Evolutionary conservation across 2,329 filamentous ascomycete species (phyloP).

Genomic region (Aureobasidium uvarum): DNA sequence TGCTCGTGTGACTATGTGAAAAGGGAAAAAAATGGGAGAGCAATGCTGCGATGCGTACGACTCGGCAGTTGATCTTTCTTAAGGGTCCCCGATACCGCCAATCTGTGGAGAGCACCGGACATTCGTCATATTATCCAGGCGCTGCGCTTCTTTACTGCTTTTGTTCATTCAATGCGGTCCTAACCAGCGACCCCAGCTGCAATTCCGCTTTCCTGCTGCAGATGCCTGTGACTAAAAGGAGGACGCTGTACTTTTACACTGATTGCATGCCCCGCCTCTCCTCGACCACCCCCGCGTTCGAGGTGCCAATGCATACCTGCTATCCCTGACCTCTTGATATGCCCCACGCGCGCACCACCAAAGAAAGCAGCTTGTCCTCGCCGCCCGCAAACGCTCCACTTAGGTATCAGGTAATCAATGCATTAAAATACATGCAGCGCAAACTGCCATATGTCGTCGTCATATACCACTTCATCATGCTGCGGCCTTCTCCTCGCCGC

Average conservation of each 20-base stretch:
- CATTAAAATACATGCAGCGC: conserved; percentile 3
- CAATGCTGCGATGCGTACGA: not conserved
- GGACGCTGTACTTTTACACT: conserved; percentile 6
- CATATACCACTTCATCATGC: conserved; percentile 11
- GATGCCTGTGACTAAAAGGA: not conserved
- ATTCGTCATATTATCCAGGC: conserved; percentile 12
- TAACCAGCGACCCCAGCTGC: not conserved
- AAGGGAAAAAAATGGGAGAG: not conserved
- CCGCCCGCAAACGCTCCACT: not conserved
- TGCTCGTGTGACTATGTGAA: conserved; percentile 6
- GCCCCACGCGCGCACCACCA: not conserved
- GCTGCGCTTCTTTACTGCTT: conserved; percentile 22
- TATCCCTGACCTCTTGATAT: not conserved
- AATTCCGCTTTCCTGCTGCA: not conserved
- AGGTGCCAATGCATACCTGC: conserved; percentile 19
- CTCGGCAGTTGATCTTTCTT: conserved; percentile 19
- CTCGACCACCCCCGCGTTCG: conserved; percentile 8
- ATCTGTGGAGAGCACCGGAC: conserved; percentile 8
- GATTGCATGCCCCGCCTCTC: not conserved
- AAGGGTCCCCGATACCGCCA: conserved; percentile 25
- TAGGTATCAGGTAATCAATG: conserved; percentile 13
- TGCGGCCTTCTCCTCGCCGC: conserved; percentile 24
- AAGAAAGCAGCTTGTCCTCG: not conserved
- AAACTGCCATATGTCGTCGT: conserved; percentile 4
- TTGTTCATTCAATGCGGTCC: conserved; percentile 19